Conservation (phyloP, 208 protist species). For the Acanthamoeba castellanii region DNA sequence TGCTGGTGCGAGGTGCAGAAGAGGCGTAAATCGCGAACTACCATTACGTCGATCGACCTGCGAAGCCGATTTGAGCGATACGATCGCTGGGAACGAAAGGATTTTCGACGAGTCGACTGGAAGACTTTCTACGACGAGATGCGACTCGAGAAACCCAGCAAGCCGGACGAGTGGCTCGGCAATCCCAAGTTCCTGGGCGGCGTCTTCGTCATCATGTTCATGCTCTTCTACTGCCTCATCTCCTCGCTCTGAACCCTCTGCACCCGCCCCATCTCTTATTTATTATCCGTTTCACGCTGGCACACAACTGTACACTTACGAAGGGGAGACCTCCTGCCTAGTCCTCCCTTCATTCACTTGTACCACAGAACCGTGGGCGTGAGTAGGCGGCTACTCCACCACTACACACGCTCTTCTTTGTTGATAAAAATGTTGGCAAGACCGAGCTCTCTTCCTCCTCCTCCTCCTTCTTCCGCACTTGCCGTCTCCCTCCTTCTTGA, state of each 20-base stretch:
- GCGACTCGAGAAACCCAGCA: slow-evolving; percentile 3
- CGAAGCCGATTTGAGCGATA: slow-evolving; percentile 10
- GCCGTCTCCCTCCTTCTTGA: too few species aligned
- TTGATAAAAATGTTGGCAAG: too few species aligned
- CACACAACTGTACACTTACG: background rate
- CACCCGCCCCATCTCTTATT: background rate
- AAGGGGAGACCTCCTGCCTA: too few species aligned
- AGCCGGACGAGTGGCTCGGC: slow-evolving; percentile 31
- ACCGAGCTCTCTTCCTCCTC: too few species aligned
- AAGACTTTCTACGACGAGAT: slow-evolving; percentile 48
- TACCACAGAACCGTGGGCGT: too few species aligned
- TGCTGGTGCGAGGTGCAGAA: slow-evolving; percentile 45
- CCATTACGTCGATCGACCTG: background rate
- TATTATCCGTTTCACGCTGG: background rate
- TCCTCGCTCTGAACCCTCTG: background rate
- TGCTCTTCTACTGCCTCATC: background rate
- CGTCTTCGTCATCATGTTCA: slow-evolving; percentile 27
- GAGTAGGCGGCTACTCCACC: too few species aligned
- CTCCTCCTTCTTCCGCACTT: too few species aligned
- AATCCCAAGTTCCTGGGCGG: background rate
- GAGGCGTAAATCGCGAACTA: background rate
- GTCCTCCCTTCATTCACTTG: too few species aligned
- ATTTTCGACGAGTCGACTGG: slow-evolving; percentile 9
- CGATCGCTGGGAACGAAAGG: slow-evolving; percentile 39
- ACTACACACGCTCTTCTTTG: too few species aligned